A percentile compares a stretch with the other conserved stretches of the same genome.
Conservation (phyloP, 305 asterid genomes). For the Fraxinus xanthoxyloides region DNA sequence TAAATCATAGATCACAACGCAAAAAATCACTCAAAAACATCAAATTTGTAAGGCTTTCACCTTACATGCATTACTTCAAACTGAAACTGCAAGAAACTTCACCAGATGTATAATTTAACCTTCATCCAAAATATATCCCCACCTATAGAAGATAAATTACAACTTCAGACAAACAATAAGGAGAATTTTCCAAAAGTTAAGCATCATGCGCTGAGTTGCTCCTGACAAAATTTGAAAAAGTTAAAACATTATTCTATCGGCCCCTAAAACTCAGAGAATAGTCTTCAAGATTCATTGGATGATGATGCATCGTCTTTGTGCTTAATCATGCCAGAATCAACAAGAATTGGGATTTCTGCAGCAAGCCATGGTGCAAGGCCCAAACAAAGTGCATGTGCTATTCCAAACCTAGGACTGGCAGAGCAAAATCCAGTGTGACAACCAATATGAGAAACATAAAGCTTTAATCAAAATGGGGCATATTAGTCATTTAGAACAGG, state of each 20-base stretch:
- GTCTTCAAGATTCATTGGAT: constrained; percentile 27
- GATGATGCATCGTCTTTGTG: constrained; percentile 48
- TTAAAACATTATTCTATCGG: neutral
- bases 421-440: neutral
- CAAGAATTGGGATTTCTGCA: constrained; percentile 51
- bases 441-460: neutral
- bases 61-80: neutral
- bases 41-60: neutral
- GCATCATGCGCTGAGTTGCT: neutral
- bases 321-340: constrained; percentile 51
- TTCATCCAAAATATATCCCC: neutral
- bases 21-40: neutral
- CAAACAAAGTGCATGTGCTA: constrained; percentile 51
- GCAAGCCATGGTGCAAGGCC: constrained; percentile 63
- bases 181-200: neutral
- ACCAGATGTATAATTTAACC: neutral
- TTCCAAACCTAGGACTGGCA: constrained; percentile 53
- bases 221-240: neutral
- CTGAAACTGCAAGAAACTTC: neutral
- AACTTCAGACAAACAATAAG: neutral
- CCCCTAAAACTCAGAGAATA: neutral
- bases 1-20: neutral
- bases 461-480: neutral
- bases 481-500: neutral
- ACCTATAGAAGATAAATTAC: neutral